phyloP scores from a whole-genome alignment of 495 filamentous ascomycete genomes.

The Terfezia claveryi region DNA sequence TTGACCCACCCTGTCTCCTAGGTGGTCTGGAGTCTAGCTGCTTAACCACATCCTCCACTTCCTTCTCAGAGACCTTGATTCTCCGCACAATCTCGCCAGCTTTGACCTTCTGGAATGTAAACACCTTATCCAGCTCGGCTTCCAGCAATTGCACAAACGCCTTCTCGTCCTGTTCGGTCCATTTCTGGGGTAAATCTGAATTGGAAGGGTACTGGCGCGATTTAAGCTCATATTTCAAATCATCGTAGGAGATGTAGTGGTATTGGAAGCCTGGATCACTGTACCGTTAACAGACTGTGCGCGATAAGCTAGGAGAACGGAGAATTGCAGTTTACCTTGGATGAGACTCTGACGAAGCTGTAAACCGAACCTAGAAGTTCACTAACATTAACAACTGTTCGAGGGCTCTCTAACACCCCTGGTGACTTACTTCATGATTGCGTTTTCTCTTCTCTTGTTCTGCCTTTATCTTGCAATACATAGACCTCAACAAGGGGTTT shows the following conservation, averaged over 20 bases:
- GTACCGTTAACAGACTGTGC: neutral
- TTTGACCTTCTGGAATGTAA: slow-evolving; percentile 88
- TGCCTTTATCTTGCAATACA: too few species aligned
- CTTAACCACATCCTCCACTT: slow-evolving; percentile 68
- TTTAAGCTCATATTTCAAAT: slow-evolving; percentile 71
- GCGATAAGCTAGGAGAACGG: neutral
- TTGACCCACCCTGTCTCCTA: neutral
- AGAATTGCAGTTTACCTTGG: slow-evolving; percentile 23
- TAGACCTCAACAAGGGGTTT: too few species aligned
- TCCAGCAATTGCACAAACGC: slow-evolving; percentile 72
- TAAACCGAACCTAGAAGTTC: slow-evolving; percentile 63
- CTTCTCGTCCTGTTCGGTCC: slow-evolving; percentile 84
- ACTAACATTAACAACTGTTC: too few species aligned
- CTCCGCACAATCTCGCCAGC: slow-evolving; percentile 78
- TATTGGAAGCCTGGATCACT: slow-evolving; percentile 22
- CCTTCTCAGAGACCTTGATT: slow-evolving; percentile 65
- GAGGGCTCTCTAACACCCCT: too few species aligned
- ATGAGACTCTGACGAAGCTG: slow-evolving; percentile 84
- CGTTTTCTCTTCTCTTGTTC: too few species aligned
- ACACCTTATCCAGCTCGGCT: slow-evolving; percentile 84
- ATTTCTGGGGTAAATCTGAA: slow-evolving; percentile 41
- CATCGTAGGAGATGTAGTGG: slow-evolving; percentile 95
- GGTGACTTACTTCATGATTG: too few species aligned
- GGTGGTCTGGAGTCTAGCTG: slow-evolving; percentile 38
- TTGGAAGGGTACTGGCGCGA: slow-evolving; percentile 25